phyloP scores from a whole-genome alignment of 441 rosid species.

The Isatis lusitanica region DNA sequence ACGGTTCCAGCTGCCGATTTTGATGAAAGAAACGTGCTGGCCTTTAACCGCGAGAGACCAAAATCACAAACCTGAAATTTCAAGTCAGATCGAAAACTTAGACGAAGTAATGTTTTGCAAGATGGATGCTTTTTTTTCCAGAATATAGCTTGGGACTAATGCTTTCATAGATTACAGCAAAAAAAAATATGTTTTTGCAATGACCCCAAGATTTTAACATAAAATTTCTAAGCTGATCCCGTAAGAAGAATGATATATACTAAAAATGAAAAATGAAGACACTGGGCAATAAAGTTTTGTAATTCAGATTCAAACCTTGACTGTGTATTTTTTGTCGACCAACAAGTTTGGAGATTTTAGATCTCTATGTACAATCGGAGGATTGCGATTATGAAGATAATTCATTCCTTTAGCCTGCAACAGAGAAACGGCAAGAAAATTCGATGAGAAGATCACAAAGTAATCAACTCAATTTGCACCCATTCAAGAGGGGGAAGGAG shows the following conservation, averaged over 20 bases:
- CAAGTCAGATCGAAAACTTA: slow-evolving; percentile 14
- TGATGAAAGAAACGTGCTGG: slow-evolving; percentile 93
- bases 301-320: slow-evolving; percentile 47
- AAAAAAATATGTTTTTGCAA: background rate
- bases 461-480: slow-evolving; percentile 1
- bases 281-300: background rate
- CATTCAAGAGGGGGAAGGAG: background rate
- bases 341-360: slow-evolving; percentile 94
- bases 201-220: background rate
- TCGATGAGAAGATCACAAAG: slow-evolving; percentile 8
- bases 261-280: background rate
- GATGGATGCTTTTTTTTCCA: background rate
- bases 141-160: background rate
- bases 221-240: background rate
- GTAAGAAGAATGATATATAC: background rate
- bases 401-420: slow-evolving; percentile 98
- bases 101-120: background rate
- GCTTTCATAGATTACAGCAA: background rate
- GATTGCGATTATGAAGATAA: slow-evolving; percentile 91
- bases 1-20: slow-evolving; percentile 99
- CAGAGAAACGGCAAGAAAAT: slow-evolving; percentile 4
- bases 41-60: slow-evolving; percentile 96
- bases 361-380: slow-evolving; percentile 98
- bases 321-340: slow-evolving; percentile 96
- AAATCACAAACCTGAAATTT: slow-evolving; percentile 89